Evolutionary conservation across 2,329 filamentous ascomycete genomes (phyloP), one percentile per base, ranked within the genome.

Genomic region (Bipolaris zeicola): DNA sequence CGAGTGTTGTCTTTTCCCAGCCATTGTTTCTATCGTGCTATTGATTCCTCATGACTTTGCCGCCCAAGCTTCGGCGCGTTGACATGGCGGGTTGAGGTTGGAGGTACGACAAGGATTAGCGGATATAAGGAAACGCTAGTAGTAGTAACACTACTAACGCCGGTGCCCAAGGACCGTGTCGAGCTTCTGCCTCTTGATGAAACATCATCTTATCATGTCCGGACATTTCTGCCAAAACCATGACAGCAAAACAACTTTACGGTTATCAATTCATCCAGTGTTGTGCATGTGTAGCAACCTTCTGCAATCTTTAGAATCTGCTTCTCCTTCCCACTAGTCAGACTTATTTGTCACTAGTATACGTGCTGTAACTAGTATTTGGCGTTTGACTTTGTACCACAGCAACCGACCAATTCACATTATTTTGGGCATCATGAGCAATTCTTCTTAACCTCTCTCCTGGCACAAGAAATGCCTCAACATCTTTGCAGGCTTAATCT

Each of bases 1-100:
- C 1, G 72, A 66, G 24, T 63, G 66, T 14, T 65, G 50, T 43
- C 75, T 64, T 61, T 76, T 76, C 18, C 63, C 57, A 18, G 72
- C 62, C 73, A 76, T 76, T 22, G 52, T 45, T 51, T 54, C 52
- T 20, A 16, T 50, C 13, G 13, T 31, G 24, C 42, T 51, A 13
- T 56, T 20, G 3, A 14, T 31, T 26, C 13, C 28, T 31, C 28
- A 33, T 33, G 5, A 31, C 14, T 31, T 24, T 18, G 16, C 8
- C 5, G 6, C n/a, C 18, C 28, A 24, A 14, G 50, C 33, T 37
- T 44, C 22, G 28, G 7, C 28, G 41, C 38, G 3, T 28, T 10
- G 44, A 51, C 44, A 48, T 42, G 47, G 59, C 37, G 28, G 44
- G 22, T 38, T 44, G 61, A 28, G 44, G 36, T 44, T 22, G 34